A percentile compares a stretch with the other conserved stretches of the same genome.
These are phyloP conservation scores for Phoma sp. DNA, from an alignment of 2,329 filamentous ascomycete species.

Conservation along the genomic window DNA sequence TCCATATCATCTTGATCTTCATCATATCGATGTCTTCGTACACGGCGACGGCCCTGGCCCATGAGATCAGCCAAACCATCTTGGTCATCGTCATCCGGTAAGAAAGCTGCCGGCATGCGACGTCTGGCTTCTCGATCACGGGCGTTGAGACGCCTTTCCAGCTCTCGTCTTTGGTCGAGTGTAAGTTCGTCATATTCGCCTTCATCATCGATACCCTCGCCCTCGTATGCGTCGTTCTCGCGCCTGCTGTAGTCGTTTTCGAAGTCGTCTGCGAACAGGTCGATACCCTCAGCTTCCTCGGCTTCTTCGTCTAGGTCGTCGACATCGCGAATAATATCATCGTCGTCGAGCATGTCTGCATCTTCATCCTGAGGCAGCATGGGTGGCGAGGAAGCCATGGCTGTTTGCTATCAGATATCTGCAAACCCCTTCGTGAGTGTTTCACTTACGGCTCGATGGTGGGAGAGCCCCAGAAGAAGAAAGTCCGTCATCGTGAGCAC, in stretches of 20 bases:
- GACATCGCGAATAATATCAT: constrained; percentile 69
- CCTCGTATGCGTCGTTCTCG: constrained; percentile 69
- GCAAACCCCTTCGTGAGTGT: not conserved
- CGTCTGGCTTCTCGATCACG: constrained; percentile 74
- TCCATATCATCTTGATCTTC: constrained; percentile 90
- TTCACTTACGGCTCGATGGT: constrained; percentile 68
- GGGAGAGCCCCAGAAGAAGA: constrained; percentile 65
- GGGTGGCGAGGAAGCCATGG: constrained; percentile 67
- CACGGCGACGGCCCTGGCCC: constrained; percentile 72
- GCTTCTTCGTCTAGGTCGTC: constrained; percentile 73
- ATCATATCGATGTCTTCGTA: constrained; percentile 88
- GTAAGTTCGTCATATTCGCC: constrained; percentile 78
- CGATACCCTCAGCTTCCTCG: constrained; percentile 73
- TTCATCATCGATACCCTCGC: constrained; percentile 79
- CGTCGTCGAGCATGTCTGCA: constrained; percentile 74
- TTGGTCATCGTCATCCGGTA: constrained; percentile 84
- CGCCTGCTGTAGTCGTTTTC: constrained; percentile 66
- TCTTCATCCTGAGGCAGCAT: constrained; percentile 73
- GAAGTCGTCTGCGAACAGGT: constrained; percentile 74
- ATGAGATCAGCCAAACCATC: constrained; percentile 86
- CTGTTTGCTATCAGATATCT: constrained; percentile 46
- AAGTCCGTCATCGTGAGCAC: constrained; percentile 67
- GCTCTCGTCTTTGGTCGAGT: constrained; percentile 69
- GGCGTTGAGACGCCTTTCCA: constrained; percentile 76
- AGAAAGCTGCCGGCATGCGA: constrained; percentile 74